Evolutionary conservation across 2,329 filamentous ascomycete genomes (phyloP), one percentile per base, ranked within the genome.

Genomic region (Rutstroemia sydowiana): DNA sequence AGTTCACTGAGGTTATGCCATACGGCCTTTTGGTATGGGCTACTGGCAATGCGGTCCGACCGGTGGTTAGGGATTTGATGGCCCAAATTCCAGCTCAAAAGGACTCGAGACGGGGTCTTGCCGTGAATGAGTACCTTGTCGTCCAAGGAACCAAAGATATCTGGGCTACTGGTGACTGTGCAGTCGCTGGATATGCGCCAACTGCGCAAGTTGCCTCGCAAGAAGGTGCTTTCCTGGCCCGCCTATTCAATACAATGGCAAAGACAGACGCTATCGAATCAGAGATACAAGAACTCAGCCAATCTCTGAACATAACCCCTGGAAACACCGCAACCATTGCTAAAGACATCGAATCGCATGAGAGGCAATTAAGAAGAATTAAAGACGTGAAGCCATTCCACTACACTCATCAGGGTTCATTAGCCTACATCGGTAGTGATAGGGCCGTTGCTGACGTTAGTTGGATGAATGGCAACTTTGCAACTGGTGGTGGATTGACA

Each of bases 241-340:
- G 88, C 58, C 82, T 98, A 55, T 96, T 98, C 79, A 98, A 98
- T 79, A 95, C 93, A 71, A 95, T 97, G 88, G 93, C 91, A 69
- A 95, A 91, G 80, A 95, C 89, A 2, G 85, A 95, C 65, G 75
- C 78, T 46, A 82, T 96, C 58, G 90, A 97, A 75, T 62, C 70
- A 32, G 81, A 91, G 66, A 81, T 98, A 52, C 75, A 79, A 57
- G 73, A 82, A 51, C 81, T 97, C 16, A 83, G 79, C 70, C 70
- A 75, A 51, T 73, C 70, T 58, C 69, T 85, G 54, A 84, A 84
- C 70, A 66, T 84, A 41, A 70, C 77, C 68, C 76, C 77, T 36
- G 78, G 77, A 55, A 82, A 81, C 18, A 77, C 84, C n/a, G 82
- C 88, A 50, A 83, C 84, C 66, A 71, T 75, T 61, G 80, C 82